Percentiles rank a stretch among this genome's conserved stretches.
phyloP scores from a whole-genome alignment of 176 grass and related monocot species.

The Bolboschoenus planiculmis region DNA sequence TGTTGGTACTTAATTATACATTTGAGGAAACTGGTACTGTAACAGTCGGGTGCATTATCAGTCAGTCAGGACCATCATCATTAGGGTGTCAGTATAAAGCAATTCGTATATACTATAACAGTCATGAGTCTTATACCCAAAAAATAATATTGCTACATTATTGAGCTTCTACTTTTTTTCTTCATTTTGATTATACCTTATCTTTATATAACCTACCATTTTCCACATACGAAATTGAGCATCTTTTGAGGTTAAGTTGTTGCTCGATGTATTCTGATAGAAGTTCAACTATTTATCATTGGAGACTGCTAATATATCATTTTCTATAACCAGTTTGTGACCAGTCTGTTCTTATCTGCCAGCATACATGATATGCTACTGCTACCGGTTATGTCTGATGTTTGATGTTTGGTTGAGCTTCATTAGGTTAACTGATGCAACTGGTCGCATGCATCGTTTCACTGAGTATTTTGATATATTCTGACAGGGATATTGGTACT shows the following conservation, averaged over 20 bases:
- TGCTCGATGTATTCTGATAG: background rate
- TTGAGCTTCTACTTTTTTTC: background rate
- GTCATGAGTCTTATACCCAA: background rate
- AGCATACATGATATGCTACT: background rate
- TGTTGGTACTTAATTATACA: background rate
- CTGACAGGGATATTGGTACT: background rate
- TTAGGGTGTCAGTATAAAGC: background rate
- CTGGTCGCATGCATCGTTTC: background rate
- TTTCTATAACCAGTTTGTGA: background rate
- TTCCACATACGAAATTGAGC: background rate
- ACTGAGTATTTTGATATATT: background rate
- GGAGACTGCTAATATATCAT: background rate
- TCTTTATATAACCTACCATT: background rate
- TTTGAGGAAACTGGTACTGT: background rate
- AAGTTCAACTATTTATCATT: background rate
- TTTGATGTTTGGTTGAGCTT: background rate
- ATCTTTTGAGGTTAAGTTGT: background rate
- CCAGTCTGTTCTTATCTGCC: background rate
- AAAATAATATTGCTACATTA: background rate
- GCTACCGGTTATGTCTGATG: background rate
- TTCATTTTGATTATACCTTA: background rate
- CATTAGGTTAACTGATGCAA: background rate
- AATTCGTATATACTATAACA: background rate
- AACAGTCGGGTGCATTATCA: background rate
- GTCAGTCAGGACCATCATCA: background rate